Conservation (phyloP, 2,329 filamentous ascomycete species). For the Alternaria consortialis region DNA sequence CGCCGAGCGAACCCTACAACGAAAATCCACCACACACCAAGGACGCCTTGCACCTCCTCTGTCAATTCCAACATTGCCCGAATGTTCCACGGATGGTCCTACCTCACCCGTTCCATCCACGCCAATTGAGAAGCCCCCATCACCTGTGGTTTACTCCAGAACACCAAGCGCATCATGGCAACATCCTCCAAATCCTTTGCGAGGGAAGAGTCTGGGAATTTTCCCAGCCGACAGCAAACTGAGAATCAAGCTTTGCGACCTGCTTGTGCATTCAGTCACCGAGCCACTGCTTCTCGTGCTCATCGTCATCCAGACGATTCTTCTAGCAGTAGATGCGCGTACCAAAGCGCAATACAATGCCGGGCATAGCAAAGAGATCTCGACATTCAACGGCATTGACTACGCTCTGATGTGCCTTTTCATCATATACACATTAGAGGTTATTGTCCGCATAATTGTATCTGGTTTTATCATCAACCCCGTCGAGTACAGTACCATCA, state of each 20-base stretch:
- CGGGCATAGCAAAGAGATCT: slow-evolving; percentile 57
- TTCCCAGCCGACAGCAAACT: slow-evolving; percentile 81
- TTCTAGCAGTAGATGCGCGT: slow-evolving; percentile 86
- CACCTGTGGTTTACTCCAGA: slow-evolving; percentile 35
- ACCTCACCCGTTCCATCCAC: slow-evolving; percentile 38
- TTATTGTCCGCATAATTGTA: slow-evolving; percentile 84
- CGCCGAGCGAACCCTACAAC: slow-evolving; percentile 74
- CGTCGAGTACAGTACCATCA: slow-evolving; percentile 88
- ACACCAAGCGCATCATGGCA: slow-evolving; percentile 55
- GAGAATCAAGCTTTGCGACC: slow-evolving; percentile 77
- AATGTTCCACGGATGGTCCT: slow-evolving; percentile 57
- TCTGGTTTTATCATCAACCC: slow-evolving; percentile 94
- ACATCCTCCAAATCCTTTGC: slow-evolving; percentile 74
- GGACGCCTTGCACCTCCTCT: slow-evolving; percentile 63
- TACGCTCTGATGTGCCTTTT: slow-evolving; percentile 86
- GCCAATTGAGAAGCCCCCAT: slow-evolving; percentile 51
- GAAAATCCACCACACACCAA: slow-evolving; percentile 67
- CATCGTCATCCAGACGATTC: slow-evolving; percentile 85
- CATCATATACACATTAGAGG: slow-evolving; percentile 86
- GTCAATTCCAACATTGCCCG: slow-evolving; percentile 61
- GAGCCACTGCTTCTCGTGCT: slow-evolving; percentile 87
- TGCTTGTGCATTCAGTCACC: slow-evolving; percentile 84
- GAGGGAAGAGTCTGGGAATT: slow-evolving; percentile 84
- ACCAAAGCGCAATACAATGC: slow-evolving; percentile 72
- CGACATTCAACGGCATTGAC: slow-evolving; percentile 78